These are phyloP conservation scores for Auriscalpium vulgare DNA, from an alignment of 768 basidiomycete species.

Conservation along the genomic window DNA sequence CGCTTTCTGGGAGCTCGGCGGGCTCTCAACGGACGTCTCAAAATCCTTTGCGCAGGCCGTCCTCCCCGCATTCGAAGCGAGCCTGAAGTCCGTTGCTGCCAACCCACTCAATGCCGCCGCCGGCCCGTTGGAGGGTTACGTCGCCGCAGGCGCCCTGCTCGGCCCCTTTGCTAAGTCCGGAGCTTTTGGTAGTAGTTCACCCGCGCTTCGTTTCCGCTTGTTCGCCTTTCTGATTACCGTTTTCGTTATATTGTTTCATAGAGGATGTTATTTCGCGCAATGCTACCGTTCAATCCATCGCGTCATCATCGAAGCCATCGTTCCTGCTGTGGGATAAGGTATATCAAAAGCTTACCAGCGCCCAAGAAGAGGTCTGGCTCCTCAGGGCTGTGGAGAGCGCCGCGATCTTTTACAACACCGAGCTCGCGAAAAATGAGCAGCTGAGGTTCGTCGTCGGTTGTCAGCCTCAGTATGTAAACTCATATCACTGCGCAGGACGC, in stretches of 20 bases:
- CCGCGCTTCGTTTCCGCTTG: conserved; percentile 8
- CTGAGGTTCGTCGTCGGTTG: conserved; percentile 39
- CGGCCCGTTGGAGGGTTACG: conserved; percentile 80
- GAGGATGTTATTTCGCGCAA: conserved; percentile 45
- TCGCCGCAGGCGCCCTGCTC: conserved; percentile 61
- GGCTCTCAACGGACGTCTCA: conserved; percentile 34
- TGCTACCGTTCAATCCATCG: conserved; percentile 37
- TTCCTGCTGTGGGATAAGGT: conserved; percentile 87
- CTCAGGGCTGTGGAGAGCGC: conserved; percentile 53
- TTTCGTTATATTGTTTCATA: conserved; percentile 19
- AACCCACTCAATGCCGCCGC: conserved; percentile 52
- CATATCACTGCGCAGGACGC: conserved; percentile 30
- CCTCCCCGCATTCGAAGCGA: conserved; percentile 56
- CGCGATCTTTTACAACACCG: conserved; percentile 36
- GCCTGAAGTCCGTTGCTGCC: conserved; percentile 54
- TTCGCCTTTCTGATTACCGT: conserved; percentile 4
- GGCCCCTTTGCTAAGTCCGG: conserved; percentile 47
- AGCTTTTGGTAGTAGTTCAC: conserved; percentile 41
- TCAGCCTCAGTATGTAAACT: background rate
- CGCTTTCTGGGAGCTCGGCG: conserved; percentile 42
- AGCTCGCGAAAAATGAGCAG: conserved; percentile 44
- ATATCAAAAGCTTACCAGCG: conserved; percentile 59
- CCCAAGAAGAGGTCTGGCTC: conserved; percentile 70
- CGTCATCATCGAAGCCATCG: conserved; percentile 57
- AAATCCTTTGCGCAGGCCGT: conserved; percentile 46